phyloP scores from a whole-genome alignment of 768 basidiomycete species.

The Termitomyces titanicus region DNA sequence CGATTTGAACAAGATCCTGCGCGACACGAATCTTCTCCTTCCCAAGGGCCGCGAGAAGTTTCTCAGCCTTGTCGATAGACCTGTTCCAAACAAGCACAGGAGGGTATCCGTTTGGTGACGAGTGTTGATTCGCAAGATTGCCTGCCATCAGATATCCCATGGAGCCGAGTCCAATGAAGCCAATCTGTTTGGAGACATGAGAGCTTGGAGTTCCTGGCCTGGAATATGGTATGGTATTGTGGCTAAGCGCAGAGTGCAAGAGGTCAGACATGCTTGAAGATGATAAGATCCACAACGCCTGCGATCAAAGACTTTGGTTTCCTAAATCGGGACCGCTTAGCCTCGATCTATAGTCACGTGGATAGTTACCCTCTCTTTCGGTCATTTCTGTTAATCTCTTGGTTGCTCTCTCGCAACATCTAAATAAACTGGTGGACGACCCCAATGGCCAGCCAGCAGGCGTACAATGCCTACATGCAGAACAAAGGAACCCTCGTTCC shows the following conservation, averaged over 20 bases:
- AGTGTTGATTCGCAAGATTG: conserved; percentile 64
- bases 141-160: conserved; percentile 78
- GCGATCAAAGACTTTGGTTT: background rate
- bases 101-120: conserved; percentile 28
- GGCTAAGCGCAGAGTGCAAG: conserved; percentile 16
- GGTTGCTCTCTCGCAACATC: conserved; percentile 7
- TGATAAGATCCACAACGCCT: background rate
- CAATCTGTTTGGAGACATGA: conserved; percentile 28
- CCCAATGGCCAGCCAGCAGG: conserved; percentile 49
- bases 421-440: conserved; percentile 4
- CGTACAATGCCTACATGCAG: conserved; percentile 43
- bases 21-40: conserved; percentile 52
- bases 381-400: no score
- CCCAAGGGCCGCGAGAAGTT: conserved; percentile 54
- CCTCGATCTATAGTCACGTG: conserved; percentile 12
- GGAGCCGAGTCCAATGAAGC: conserved; percentile 51
- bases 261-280: conserved; percentile 17
- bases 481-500: conserved; percentile 70
- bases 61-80: conserved; percentile 55
- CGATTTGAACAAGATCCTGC: conserved; percentile 54
- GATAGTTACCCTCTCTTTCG: background rate
- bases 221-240: conserved; percentile 41
- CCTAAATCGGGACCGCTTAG: background rate
- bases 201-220: conserved; percentile 52
- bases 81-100: conserved; percentile 79